Evolutionary conservation across 352 stramenopile genomes (phyloP), one percentile per base, ranked within the genome.

Genomic region (Phytopythium litorale): DNA sequence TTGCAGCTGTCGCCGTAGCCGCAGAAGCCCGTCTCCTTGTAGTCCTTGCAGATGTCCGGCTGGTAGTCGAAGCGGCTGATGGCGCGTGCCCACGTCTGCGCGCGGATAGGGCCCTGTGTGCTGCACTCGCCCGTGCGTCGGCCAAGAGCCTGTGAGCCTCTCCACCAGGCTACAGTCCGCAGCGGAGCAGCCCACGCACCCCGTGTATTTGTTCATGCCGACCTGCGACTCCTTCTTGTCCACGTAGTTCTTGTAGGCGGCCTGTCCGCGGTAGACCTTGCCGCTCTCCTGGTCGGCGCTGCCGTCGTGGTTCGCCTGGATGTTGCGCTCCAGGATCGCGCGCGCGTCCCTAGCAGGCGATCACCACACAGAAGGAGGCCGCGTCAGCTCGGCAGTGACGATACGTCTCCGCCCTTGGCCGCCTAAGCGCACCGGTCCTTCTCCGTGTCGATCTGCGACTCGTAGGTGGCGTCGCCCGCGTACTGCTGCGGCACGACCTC

Each of bases 1-100:
- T 98, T 99, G 68, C 97, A 99, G 63, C 77, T 91, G 51, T 94
- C 86, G 3, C 98, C 98, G 71, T 98, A 99, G 45, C 97, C 97
- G 66, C 97, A 99, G 73, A 99, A 99, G 30, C 98, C 98, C 8
- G 98, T 99, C 56, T 99, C 97, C 64, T 99, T 99, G 82, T 99
- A 99, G 74, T 99, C 98, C 71, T 99, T 99, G 78, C 98, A 99
- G 56, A 99, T 92, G 66, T 99, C 96, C 3, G 96, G 95, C 72
- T 89, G 77, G 76, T 99, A 99, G 65, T 99, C 97, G 64, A 99
- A 99, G 23, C 95, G 88, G 32, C 77, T 97, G 51, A 98, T 99
- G 21, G 93, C 92, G 7, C 97, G 84, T 5, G 98, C 84, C 76
- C 97, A 98, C 3, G 88, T 96, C 40, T 98, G 84, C 19, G 96